Evolutionary conservation across 148 eudicot genomes (phyloP), one percentile per base, ranked within the genome.

Genomic region (Pouteria glomerata): DNA sequence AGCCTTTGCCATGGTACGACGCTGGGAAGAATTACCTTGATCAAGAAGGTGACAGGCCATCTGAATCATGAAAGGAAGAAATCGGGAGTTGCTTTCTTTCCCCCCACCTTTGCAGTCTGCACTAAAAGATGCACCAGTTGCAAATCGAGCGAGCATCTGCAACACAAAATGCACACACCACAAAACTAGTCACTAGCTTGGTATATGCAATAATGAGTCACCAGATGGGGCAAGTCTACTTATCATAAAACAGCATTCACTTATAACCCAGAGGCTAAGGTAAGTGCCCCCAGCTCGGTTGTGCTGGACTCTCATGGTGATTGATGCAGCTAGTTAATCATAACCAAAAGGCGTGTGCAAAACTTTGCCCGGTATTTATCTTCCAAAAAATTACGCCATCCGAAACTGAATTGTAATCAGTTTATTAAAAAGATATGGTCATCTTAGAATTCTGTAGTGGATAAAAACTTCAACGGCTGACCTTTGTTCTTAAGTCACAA

Each of bases 61-160:
- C 75, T 95, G 99, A 63, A 92, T 82, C 99, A 95, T 95, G 78
- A 88, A 90, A 5, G 97, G 94, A 8, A 95, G 83, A 59, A 95
- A 95, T 18, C 88, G 84, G 35, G 99, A 80, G 85, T 95, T 95
- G 82, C 99, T 95, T 78, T 95, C 99, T 70, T 92, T 95, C 14
- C 97, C 99, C 64, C 99, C 99, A 61, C 99, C 99, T 79, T 89
- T 89, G 72, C 97, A 0, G 74, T 95, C 99, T 0, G 84, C 76
- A 75, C 87, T 88, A 75, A 95, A 95, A 7, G 92, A 90, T 62
- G 99, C 97, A 39, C 97, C 94, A 0, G 96, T 95, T 37, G 99
- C 99, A 82, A 95, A 95, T 44, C 99, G 92, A 58, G 99, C 99
- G 37, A 95, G 86, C 97, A 95, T 95, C 99, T 95, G 90, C 60